Percentiles rank a stretch among this genome's conserved stretches.
Conservation (phyloP, 768 basidiomycete species). For the Xanthoconium purpureum region DNA sequence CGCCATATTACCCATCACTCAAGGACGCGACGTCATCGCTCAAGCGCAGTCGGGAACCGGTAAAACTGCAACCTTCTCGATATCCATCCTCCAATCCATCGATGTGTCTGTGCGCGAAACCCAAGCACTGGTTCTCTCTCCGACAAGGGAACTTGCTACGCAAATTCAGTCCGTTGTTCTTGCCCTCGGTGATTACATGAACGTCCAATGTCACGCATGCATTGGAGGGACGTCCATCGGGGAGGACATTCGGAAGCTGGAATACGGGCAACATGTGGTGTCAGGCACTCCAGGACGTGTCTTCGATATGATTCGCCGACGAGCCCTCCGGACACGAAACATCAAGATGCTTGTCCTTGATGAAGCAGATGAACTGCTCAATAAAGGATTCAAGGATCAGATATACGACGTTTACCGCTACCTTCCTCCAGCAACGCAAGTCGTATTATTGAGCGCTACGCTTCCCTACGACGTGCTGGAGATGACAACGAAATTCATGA, state of each 20-base stretch:
- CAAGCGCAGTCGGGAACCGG: constrained; percentile 99
- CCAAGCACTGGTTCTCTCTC: constrained; percentile 93
- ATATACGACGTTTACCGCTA: constrained; percentile 99
- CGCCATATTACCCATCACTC: constrained; percentile 93
- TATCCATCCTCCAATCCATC: constrained; percentile 97
- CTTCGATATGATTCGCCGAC: constrained; percentile 97
- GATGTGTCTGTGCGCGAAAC: constrained; percentile 93
- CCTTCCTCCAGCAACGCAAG: constrained; percentile 95
- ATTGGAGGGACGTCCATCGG: constrained; percentile 97
- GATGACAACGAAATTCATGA: constrained; percentile 99
- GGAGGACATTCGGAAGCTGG: constrained; percentile 95
- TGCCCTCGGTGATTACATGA: constrained; percentile 98
- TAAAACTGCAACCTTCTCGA: constrained; percentile 99
- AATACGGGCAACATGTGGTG: constrained; percentile 96
- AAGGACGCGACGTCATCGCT: constrained; percentile 96
- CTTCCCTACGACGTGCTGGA: constrained; percentile 96
- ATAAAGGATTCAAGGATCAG: constrained; percentile 99
- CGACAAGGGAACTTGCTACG: constrained; percentile 98
- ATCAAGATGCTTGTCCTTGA: constrained; percentile 98
- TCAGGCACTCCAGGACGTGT: constrained; percentile 97
- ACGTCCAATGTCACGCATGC: constrained; percentile 97
- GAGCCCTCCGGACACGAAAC: constrained; percentile 89
- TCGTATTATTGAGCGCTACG: constrained; percentile 93
- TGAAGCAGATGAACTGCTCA: constrained; percentile 93
- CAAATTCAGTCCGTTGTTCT: constrained; percentile 98